Conservation (phyloP, 2,329 filamentous ascomycete genomes). For the Cytospora piceae region DNA sequence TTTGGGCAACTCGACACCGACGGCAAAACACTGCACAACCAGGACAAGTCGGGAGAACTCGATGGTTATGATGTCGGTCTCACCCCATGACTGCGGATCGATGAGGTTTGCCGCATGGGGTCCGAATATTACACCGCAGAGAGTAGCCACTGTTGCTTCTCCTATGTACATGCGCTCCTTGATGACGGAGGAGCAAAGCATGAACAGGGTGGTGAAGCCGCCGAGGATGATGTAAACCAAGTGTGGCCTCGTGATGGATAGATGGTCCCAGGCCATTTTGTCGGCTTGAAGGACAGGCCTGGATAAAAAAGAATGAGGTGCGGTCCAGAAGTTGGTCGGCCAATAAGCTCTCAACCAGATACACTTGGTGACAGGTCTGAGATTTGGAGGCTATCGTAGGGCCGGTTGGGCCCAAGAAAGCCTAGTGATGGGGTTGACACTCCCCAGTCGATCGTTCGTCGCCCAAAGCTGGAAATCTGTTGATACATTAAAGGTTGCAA, state of each 20-base stretch:
- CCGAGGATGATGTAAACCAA: constrained; percentile 98
- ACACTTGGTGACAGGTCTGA: background rate
- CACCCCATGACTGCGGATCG: constrained; percentile 76
- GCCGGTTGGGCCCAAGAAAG: constrained; percentile 8
- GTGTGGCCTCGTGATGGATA: constrained; percentile 90
- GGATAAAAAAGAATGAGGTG: background rate
- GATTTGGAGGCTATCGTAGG: constrained; percentile 4
- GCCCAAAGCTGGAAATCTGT: constrained; percentile 26
- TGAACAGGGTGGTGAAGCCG: constrained; percentile 96
- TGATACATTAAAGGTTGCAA: constrained; percentile 34
- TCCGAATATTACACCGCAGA: constrained; percentile 87
- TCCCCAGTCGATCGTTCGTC: constrained; percentile 37
- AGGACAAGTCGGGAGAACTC: constrained; percentile 89
- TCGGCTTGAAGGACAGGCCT: constrained; percentile 17
- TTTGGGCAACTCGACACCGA: constrained; percentile 87
- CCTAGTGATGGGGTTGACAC: constrained; percentile 26
- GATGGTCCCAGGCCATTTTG: constrained; percentile 76
- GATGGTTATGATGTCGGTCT: constrained; percentile 81
- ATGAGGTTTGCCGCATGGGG: constrained; percentile 83
- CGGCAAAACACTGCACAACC: constrained; percentile 89
- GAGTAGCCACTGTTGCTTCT: constrained; percentile 90
- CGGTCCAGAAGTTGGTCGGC: background rate
- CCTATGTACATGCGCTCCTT: constrained; percentile 99
- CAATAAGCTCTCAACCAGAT: background rate
- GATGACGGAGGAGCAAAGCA: constrained; percentile 96